Percentiles rank a stretch among this genome's conserved stretches.
These are phyloP conservation scores for Candida maltosa DNA, from an alignment of 805 yeast species.

Conservation along the genomic window DNA sequence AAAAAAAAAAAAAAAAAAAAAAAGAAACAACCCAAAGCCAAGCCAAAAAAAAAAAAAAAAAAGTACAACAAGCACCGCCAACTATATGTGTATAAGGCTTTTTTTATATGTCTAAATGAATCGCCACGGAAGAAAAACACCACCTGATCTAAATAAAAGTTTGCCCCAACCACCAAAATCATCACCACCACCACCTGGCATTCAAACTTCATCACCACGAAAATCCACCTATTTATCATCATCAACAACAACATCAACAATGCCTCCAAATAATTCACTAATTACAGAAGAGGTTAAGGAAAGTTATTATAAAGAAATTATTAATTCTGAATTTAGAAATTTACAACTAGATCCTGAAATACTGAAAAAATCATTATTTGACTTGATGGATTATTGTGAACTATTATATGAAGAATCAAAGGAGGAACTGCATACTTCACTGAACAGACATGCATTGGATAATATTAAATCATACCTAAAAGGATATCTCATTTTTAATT, in stretches of 20 bases:
- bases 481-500: constrained; percentile 40
- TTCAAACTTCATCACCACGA: not conserved
- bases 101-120: too few species aligned
- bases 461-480: constrained; percentile 26
- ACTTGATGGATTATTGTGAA: constrained; percentile 39
- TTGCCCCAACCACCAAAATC: constrained; percentile 3
- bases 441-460: constrained; percentile 10
- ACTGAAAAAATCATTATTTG: constrained; percentile 33
- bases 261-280: not conserved
- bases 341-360: constrained; percentile 32
- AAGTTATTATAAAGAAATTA: constrained; percentile 20
- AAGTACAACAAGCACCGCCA: too few species aligned
- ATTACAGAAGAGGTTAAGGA: constrained; percentile 10
- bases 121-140: too few species aligned
- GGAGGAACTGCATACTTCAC: constrained; percentile 11
- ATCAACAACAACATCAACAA: not conserved
- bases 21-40: too few species aligned
- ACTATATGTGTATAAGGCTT: too few species aligned
- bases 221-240: not conserved
- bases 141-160: too few species aligned
- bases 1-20: too few species aligned
- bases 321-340: constrained; percentile 32
- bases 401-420: constrained; percentile 28
- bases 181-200: constrained; percentile 6
- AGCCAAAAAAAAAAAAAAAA: too few species aligned